These are phyloP conservation scores for Linnemannia elongata DNA, from an alignment of 192 early-diverging fungal species.

Conservation along the genomic window DNA sequence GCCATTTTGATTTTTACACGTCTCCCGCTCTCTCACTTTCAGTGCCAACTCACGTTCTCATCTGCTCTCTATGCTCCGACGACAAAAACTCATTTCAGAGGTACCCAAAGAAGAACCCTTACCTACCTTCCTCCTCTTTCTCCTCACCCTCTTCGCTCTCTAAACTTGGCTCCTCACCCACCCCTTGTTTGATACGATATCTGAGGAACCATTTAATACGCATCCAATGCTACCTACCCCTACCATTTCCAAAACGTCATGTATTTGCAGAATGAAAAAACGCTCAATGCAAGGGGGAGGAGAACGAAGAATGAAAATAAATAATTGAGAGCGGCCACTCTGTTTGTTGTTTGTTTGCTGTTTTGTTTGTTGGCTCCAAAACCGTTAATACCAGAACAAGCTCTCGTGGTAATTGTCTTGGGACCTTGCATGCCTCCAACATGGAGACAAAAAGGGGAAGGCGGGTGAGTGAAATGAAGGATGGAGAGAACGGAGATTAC, in stretches of 20 bases:
- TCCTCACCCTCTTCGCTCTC: background rate
- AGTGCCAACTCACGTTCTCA: background rate
- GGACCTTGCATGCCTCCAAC: too few species aligned
- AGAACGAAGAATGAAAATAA: background rate
- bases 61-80: background rate
- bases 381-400: too few species aligned
- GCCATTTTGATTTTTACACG: background rate
- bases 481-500: background rate
- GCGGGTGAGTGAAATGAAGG: too few species aligned
- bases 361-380: too few species aligned
- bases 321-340: background rate
- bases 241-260: background rate
- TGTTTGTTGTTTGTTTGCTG: too few species aligned
- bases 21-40: background rate
- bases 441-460: too few species aligned
- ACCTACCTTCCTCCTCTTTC: background rate
- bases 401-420: too few species aligned
- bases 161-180: background rate
- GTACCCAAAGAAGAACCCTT: too few species aligned
- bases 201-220: background rate
- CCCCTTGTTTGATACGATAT: background rate
- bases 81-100: background rate
- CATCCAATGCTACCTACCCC: background rate
- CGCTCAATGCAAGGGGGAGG: background rate
- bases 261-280: background rate